Evolutionary conservation across 139 green algal genomes (phyloP), one percentile per base, ranked within the genome.

Genomic region (Microglena sp.): DNA sequence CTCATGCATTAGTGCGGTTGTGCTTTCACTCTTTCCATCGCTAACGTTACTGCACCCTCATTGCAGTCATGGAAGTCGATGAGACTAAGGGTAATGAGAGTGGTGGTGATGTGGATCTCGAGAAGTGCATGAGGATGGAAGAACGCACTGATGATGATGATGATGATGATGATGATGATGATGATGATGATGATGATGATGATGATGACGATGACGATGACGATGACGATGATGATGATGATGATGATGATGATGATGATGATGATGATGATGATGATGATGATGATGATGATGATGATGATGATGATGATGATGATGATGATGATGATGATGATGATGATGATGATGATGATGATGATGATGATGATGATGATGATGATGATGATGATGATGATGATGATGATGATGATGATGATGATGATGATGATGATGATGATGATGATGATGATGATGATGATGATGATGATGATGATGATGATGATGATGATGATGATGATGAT

Each of bases 281-380:
- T 59, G 15, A 27, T 59, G 15, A 27, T 22, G 15, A 27, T 59
- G 15, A 27, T 59, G 15, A 27, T 22, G 15, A 27, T 59, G 50
- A 27, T 59, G 15, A 27, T 59, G 15, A 27, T 59, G 15, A 27
- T 22, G 15, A 27, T 59, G 15, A 27, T 59, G 15, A 27, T 59
- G 15, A 27, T 59, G 50, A 27, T 59, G 15, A 27, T 59, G 50
- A 27, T 59, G 15, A 27, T 59, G 50, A 27, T 59, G 15, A 27
- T 59, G 50, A 27, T 59, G 15, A 27, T 59, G 50, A 27, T 59
- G 15, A 27, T 59, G 50, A 27, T 59, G 15, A 27, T 59, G 50
- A 27, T 59, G 15, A 27, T 59, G 50, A 27, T 59, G 15, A 27
- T 59, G 50, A 27, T 59, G 15, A 27, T 59, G 50, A 27, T 59